Base-by-base conservation (phyloP, 768 basidiomycete species). In the Pleurotus tuoliensis region DNA sequence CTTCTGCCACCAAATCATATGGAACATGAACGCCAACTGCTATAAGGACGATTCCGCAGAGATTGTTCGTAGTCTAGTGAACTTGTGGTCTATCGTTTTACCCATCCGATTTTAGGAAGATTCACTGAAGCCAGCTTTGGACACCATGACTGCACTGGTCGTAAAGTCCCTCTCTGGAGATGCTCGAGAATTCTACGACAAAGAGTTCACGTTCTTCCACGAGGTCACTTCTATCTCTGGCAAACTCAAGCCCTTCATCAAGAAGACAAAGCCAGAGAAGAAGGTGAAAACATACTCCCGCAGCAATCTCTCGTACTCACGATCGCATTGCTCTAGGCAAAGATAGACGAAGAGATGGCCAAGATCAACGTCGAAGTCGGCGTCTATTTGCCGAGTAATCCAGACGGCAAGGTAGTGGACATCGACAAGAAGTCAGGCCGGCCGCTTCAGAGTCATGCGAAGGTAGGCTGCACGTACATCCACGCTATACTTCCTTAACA, bases 1-100 rank as follows among this genome's bases (percentile, higher is more conserved):
- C 20, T 99, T 99, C 76, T 99, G 97, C 67, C 97, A 99, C 67
- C 97, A 99, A 74, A 98, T 98, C 61, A 92, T 99, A 59, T 99
- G 97, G 97, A 99, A 98, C 69, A 98, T 98, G 97, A 96, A 96
- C 65, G 97, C 97, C 4, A 99, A 99, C 65, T 94, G 91, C 59
- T 97, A 86, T 69, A 92, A 90, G 64, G 96, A 94, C 64, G 97
- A 98, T 64, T 75, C 79, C 5, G 92, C 85, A 12, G 94, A 95
- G 69, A 77, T 90, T 57, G 93, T 91, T 64, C 50, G 83, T 75
- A 24, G 52, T 2, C 13, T 24, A 22, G 7, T 37, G 15, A 11
- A 47, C 25, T 8, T 18, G 8, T 4, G 47, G 20, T 5, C 8
- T 20, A 30, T 39, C 18, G 52, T 41, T 20, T 56, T 8, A 38